These are phyloP conservation scores for Malassezia vespertilionis DNA, from an alignment of 1,284 basidiomycete species.

Conservation along the genomic window DNA sequence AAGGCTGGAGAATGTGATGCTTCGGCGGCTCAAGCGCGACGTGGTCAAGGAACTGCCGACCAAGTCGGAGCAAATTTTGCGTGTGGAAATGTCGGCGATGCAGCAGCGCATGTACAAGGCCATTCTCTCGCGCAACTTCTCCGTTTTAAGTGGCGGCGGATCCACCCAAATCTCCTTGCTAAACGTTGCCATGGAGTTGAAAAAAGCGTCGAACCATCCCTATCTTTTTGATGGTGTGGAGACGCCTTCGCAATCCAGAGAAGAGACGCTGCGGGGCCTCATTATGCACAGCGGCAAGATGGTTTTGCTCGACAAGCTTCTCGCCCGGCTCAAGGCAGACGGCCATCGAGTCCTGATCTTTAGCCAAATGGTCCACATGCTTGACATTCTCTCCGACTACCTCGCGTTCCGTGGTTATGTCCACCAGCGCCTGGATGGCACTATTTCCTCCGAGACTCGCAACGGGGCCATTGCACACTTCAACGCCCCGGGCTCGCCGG, in stretches of 20 bases:
- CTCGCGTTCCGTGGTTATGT: conserved; percentile 78
- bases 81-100: conserved; percentile 93
- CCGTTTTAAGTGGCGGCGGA: conserved; percentile 71
- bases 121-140: conserved; percentile 91
- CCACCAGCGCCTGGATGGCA: conserved; percentile 67
- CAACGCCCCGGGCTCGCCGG: conserved; percentile 63
- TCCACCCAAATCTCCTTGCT: conserved; percentile 66
- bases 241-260: conserved; percentile 59
- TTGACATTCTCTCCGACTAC: conserved; percentile 97
- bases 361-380: conserved; percentile 97
- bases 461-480: conserved; percentile 74
- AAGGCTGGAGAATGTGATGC: conserved; percentile 88
- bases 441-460: conserved; percentile 64
- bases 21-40: conserved; percentile 86
- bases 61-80: conserved; percentile 93
- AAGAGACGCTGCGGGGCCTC: conserved; percentile 57
- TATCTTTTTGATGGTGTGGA: conserved; percentile 97
- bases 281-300: conserved; percentile 52
- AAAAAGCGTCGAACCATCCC: conserved; percentile 65
- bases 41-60: conserved; percentile 94
- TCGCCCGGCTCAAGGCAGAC: conserved; percentile 49
- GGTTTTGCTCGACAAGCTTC: conserved; percentile 51
- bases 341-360: conserved; percentile 52
- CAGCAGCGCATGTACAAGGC: conserved; percentile 99
- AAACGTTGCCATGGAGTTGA: conserved; percentile 48